Evolutionary conservation across 768 basidiomycete genomes (phyloP), one percentile per base, ranked within the genome.

Genomic region (Strobilomyces confusus): DNA sequence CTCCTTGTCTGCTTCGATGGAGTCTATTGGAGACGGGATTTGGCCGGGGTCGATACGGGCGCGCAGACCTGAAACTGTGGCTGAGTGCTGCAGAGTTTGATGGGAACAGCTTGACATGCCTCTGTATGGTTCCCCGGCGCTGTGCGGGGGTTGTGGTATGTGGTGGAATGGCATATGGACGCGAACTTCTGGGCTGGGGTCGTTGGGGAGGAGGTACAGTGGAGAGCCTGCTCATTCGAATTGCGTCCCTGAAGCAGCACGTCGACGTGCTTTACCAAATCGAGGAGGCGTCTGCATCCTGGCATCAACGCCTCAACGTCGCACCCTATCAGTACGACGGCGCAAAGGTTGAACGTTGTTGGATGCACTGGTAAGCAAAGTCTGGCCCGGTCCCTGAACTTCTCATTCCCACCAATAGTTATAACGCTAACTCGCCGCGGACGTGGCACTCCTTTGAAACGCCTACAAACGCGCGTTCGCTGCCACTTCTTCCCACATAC

Each of bases 1-100:
- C 54, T 81, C 79, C 57, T 88, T 83, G 77, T 98, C 95, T 7
- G 77, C 70, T 61, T 92, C 89, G 48, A 89, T 83, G 13, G 83
- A 75, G 38, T 88, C 84, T 15, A 91, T 83, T 22, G 92, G 87
- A 4, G 93, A 95, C n/a, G 97, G 97, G 26, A 98, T 85, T 65
- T 95, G 93, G 60, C 73, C 79, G 8, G 89, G 84, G 67, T 98
- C 91, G 61, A 99, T 92, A 52, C 85, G 82, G 43, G 87, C 79
- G 37, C 89, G 82, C 51, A 90, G 78, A 52, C 92, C 92, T 88
- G 60, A 9, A 47, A 59, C 15, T 25, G 40, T 37, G 29, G 29
- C 32, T 59, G 47, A 63, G 41, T 36, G 53, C 22, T 9, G 23
- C 17, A 20, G 41, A 25, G 30, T 6, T 29, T 9, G 37, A 40